phyloP scores from a whole-genome alignment of 371 early-diverging fungal genomes.

The Mortierella sp. region DNA sequence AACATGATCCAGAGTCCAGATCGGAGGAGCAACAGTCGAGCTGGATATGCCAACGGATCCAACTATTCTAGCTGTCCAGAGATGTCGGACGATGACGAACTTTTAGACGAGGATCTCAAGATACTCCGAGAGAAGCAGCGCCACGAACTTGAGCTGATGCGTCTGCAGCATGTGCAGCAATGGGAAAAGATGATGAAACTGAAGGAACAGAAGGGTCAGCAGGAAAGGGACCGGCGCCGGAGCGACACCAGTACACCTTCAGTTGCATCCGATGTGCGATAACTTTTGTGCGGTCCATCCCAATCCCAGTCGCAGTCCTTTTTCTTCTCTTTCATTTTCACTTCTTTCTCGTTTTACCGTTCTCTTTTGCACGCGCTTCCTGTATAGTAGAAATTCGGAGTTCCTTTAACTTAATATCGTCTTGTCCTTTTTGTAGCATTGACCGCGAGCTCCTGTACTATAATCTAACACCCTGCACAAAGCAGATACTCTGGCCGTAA shows the following conservation, averaged over 20 bases:
- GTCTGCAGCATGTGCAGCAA: conserved; percentile 43
- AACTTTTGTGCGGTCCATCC: too few species aligned
- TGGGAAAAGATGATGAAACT: conserved; percentile 54
- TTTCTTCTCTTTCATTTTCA: too few species aligned
- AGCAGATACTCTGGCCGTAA: too few species aligned
- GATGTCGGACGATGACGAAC: conserved; percentile 50
- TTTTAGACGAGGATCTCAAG: conserved; percentile 51
- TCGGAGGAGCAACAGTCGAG: conserved; percentile 5
- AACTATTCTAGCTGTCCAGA: conserved; percentile 51
- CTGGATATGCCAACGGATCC: conserved; percentile 35
- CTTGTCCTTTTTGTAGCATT: too few species aligned
- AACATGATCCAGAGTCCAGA: conserved; percentile 11
- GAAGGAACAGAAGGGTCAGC: conserved; percentile 44
- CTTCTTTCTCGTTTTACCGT: too few species aligned
- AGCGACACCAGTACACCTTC: conserved; percentile 26
- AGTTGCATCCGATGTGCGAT: too few species aligned
- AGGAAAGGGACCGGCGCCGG: conserved; percentile 35
- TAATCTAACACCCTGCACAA: too few species aligned
- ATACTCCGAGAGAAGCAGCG: conserved; percentile 34
- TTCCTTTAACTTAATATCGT: too few species aligned
- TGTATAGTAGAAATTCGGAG: too few species aligned
- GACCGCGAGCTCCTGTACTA: too few species aligned
- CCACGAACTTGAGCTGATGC: conserved; percentile 44
- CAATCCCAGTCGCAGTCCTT: background rate
- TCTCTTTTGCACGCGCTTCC: background rate